Base-by-base conservation (phyloP, 2,329 filamentous ascomycete genomes). In the Monascus ruber region DNA sequence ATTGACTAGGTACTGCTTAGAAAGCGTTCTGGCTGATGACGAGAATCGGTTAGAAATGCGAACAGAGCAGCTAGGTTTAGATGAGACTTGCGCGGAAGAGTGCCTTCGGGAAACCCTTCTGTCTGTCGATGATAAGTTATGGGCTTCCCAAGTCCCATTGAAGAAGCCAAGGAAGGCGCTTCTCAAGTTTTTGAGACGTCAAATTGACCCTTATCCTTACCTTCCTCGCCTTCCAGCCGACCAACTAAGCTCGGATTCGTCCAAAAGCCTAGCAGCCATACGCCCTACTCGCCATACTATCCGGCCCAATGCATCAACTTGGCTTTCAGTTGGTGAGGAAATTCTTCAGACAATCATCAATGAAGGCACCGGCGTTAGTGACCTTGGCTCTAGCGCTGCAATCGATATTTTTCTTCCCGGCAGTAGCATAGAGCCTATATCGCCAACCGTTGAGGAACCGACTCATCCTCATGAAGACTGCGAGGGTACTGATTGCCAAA, bases 1-100 rank as follows among this genome's bases (percentile, higher is more conserved):
- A 9, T 63, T 80, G 31, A 70, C 71, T 10, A 69, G 77, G 26
- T 81, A 73, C 51, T 80, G 77, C 51, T 56, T 81, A 27, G 77
- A 81, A 55, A 74, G 76, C 45, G 74, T 80, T 4, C 57, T 81
- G 31, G 76, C 78, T 42, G 73, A 72, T 35, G 76, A 79, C 44
- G 74, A 77, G 29, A 74, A 77, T 40, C 66, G 69, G 26, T 53
- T 75, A 36, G 71, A 73, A 41, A 66, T 68, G 29, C 62, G 72
- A 25, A 55, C 75, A 25, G 70, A 71, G 33, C 64, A 77, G n/a
- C 67, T 77, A n/a, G 75, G 74, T 2, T 53, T 78, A 17, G 72
- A 77, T 39, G 71, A 75, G 48, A 65, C 65, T 4, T 68, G 74
- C 40, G 73, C 74, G 3, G 62, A 64, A 24, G 69, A 73, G 42